These are phyloP conservation scores for Eurotiales sp. DNA, from an alignment of 2,329 filamentous ascomycete genomes.

Conservation along the genomic window DNA sequence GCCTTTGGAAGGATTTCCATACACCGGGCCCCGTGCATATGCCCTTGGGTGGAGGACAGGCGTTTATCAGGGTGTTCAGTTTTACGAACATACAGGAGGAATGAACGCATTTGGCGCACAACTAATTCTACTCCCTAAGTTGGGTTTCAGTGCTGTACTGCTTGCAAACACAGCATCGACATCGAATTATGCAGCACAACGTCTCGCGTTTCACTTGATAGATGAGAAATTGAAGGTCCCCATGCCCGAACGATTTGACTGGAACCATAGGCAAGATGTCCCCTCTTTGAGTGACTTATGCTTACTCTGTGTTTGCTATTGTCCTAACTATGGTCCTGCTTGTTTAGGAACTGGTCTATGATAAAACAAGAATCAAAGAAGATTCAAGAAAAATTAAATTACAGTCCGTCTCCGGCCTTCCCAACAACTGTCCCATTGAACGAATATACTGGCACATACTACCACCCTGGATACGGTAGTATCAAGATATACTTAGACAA, in stretches of 20 bases:
- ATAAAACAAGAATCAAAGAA: background rate
- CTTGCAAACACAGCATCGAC: constrained; percentile 45
- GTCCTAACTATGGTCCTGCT: no score
- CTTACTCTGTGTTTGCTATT: no score
- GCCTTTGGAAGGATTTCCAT: constrained; percentile 9
- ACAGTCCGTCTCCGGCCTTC: constrained; percentile 2
- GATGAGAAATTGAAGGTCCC: background rate
- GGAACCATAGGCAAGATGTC: constrained; percentile 3
- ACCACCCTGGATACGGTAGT: constrained; percentile 1
- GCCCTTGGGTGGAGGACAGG: constrained; percentile 19
- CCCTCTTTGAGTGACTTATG: no score
- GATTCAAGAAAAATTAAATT: no score
- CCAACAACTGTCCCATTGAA: background rate
- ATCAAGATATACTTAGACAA: constrained; percentile 4
- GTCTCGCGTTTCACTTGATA: constrained; percentile 1
- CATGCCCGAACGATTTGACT: background rate
- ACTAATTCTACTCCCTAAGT: constrained; percentile 43
- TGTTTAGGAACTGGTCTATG: background rate
- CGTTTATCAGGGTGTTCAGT: constrained; percentile 24
- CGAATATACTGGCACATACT: constrained; percentile 6
- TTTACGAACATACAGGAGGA: constrained; percentile 43
- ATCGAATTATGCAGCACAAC: constrained; percentile 26
- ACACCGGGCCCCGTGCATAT: constrained; percentile 11
- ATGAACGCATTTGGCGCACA: constrained; percentile 42
- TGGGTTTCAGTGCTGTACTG: constrained; percentile 41